These are phyloP conservation scores for Datisca glomerata DNA, from an alignment of 306 rosid species.

Conservation along the genomic window DNA sequence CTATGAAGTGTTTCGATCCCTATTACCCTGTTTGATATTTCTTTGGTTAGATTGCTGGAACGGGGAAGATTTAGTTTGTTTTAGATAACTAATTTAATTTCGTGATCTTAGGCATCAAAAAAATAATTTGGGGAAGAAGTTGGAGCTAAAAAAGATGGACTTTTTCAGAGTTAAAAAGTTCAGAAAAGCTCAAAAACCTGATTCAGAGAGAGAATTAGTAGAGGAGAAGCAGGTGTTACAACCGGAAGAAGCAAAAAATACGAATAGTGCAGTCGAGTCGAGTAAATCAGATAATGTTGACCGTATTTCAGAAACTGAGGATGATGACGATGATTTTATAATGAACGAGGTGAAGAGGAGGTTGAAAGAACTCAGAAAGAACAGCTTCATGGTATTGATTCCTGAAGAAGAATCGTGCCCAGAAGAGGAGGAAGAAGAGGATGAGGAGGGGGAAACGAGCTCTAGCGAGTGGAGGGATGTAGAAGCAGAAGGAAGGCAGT, in stretches of 20 bases:
- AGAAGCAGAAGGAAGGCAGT: constrained; percentile 87
- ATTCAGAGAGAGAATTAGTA: constrained; percentile 21
- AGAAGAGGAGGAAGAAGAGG: constrained; percentile 75
- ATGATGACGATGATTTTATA: constrained; percentile 79
- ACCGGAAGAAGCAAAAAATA: constrained; percentile 39
- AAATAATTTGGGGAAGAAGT: neutral
- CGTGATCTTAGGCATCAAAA: too few relatives aligned
- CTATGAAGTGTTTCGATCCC: too few relatives aligned
- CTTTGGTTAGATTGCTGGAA: neutral
- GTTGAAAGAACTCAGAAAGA: constrained; percentile 82
- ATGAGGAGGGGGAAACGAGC: constrained; percentile 40
- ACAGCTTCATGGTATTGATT: constrained; percentile 91
- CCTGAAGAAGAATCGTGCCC: constrained; percentile 80
- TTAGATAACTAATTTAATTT: too few relatives aligned
- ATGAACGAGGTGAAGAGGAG: constrained; percentile 86
- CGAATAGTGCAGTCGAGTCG: constrained; percentile 19
- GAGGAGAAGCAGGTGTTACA: constrained; percentile 28
- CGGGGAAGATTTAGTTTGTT: too few relatives aligned
- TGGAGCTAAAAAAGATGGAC: constrained; percentile 25
- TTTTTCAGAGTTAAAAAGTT: constrained; percentile 61
- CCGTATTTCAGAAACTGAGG: constrained; percentile 49
- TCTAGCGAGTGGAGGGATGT: constrained; percentile 89
- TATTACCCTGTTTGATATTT: neutral
- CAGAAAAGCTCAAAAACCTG: constrained; percentile 48
- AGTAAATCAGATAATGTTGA: constrained; percentile 40